Conservation (phyloP, 2,329 filamentous ascomycete genomes). For the Ceratocystis huliohia region DNA sequence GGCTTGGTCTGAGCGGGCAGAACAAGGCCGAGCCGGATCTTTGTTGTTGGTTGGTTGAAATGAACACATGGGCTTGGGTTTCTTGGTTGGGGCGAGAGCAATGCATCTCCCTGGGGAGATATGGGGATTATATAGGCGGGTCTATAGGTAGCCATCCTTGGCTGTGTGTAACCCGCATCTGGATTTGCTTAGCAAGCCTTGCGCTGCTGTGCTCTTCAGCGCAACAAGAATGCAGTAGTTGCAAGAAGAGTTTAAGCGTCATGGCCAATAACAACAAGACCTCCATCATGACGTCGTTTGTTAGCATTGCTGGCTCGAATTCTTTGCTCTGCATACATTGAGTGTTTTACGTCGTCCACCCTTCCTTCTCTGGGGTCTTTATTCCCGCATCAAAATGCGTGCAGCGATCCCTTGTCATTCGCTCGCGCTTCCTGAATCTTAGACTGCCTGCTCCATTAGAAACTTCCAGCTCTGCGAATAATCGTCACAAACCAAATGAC, state of each 20-base stretch:
- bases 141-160: background rate
- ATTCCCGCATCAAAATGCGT: background rate
- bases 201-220: background rate
- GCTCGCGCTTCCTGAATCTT: background rate
- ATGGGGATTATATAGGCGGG: background rate
- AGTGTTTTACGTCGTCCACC: background rate
- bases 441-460: background rate
- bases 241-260: too few relatives aligned
- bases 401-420: background rate
- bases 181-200: background rate
- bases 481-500: background rate
- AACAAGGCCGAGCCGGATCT: background rate
- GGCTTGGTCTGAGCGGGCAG: conserved; percentile 6
- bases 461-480: background rate
- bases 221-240: too few relatives aligned
- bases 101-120: background rate
- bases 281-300: background rate
- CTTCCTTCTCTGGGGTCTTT: background rate
- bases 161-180: background rate
- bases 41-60: conserved; percentile 7
- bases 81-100: background rate
- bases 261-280: too few relatives aligned
- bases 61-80: conserved; percentile 1
- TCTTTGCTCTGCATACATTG: background rate
- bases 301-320: too few relatives aligned